Evolutionary conservation across 805 yeast genomes (phyloP), one percentile per base, ranked within the genome.

Genomic region (Metschnikowia lachancei): DNA sequence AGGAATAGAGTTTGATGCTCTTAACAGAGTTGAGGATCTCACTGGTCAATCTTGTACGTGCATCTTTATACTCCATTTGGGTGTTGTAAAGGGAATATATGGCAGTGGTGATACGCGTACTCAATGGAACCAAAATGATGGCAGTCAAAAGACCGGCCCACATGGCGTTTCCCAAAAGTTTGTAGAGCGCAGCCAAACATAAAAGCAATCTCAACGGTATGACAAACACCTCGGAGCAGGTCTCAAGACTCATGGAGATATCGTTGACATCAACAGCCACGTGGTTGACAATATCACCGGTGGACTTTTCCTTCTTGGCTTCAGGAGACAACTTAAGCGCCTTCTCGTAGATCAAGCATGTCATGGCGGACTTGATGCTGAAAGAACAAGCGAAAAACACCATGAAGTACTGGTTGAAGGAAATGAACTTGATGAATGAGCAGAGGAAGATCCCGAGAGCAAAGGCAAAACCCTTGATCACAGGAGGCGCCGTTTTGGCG

Each of bases 201-300:
- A 81, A 61, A 0, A 77, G 60, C 31, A 84, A 65, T 47, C 81
- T 72, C 14, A 80, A 62, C 4, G 89, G 89, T 1, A 55, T 43
- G 26, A 54, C 52, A 31, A 53, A 36, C 9, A 83, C 80, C 36
- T 85, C 75, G 19, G 83, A 65, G 46, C 83, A 56, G 4, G 75
- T 70, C 53, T 79, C 83, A 20, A 82, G 64, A 50, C 77, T 74
- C 39, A 72, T 70, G n/a, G 79, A 63, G 44, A 85, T 65, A 32
- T 78, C 81, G 39, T 69, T 67, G 11, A 86, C 81, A 67, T 89
- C 97, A 28, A 86, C 91, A 16, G 94, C 79, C 69, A 87, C 77
- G 58, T 84, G 72, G 57, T 87, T 88, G 53, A 88, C 76, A 43
- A 89, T 85, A 53, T 87, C 95, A 54, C 96, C 95, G 2, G 91